These are phyloP conservation scores for Septoria linicola DNA, from an alignment of 2,329 filamentous ascomycete genomes.

Conservation along the genomic window DNA sequence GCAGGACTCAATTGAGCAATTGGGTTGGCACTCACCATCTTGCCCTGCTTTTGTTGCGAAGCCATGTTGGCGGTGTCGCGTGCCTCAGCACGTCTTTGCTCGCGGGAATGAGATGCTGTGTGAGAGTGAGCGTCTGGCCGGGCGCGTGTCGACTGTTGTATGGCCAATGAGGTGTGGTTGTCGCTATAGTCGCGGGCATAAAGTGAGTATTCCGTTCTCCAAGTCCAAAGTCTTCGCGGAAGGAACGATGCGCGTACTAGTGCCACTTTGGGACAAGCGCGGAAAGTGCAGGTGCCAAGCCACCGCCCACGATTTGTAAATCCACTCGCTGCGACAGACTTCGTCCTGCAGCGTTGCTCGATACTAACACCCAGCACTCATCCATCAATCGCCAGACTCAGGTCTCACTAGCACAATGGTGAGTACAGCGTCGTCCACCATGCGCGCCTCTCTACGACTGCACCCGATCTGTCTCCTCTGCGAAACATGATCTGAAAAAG, in stretches of 20 bases:
- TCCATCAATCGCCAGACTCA: slow-evolving; percentile 24
- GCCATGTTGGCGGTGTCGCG: slow-evolving; percentile 45
- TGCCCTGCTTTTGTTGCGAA: slow-evolving; percentile 75
- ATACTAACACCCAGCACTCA: slow-evolving; percentile 17
- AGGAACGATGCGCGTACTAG: neutral
- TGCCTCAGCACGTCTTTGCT: slow-evolving; percentile 42
- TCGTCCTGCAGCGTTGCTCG: slow-evolving; percentile 4
- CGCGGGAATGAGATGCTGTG: neutral
- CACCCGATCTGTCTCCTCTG: slow-evolving; percentile 5
- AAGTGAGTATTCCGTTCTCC: neutral
- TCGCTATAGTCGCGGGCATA: neutral
- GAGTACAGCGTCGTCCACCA: slow-evolving; percentile 33
- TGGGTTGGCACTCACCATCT: slow-evolving; percentile 76
- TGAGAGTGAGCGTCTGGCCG: neutral
- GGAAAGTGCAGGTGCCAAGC: neutral
- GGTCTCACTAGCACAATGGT: slow-evolving; percentile 50
- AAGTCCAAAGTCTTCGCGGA: neutral
- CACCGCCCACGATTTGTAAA: neutral
- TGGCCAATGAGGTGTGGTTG: slow-evolving; percentile 1
- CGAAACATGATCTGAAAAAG: slow-evolving; percentile 12
- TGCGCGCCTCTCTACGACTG: slow-evolving; percentile 17
- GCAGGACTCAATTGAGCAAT: slow-evolving; percentile 36
- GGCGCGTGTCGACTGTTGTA: neutral
- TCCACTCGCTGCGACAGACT: neutral
- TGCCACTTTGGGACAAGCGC: no score